Evolutionary conservation across 768 basidiomycete species (phyloP).

Genomic region (Psilocybe azurescens): DNA sequence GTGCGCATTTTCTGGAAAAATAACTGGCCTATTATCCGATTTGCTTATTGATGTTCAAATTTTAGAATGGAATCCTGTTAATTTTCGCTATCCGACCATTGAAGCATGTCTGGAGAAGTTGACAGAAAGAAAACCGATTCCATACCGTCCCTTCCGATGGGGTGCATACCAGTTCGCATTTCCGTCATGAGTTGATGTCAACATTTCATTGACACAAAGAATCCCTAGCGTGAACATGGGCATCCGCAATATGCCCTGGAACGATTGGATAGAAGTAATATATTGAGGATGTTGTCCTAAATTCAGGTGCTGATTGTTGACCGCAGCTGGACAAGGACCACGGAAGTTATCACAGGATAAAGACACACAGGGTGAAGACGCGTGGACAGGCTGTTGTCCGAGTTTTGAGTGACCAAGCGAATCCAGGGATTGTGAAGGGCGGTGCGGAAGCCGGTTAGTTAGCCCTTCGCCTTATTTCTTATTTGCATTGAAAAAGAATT

Average conservation of each 20-base stretch:
- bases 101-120: slow-evolving; percentile 44
- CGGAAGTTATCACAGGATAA: slow-evolving; percentile 58
- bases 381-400: slow-evolving; percentile 53
- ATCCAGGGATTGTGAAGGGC: slow-evolving; percentile 43
- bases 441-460: slow-evolving; percentile 43
- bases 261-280: slow-evolving; percentile 74
- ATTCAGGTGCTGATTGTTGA: not conserved
- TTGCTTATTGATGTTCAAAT: not conserved
- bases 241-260: slow-evolving; percentile 69
- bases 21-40: not conserved
- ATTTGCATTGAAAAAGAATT: not conserved
- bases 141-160: slow-evolving; percentile 70
- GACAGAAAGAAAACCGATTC: slow-evolving; percentile 55
- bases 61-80: slow-evolving; percentile 57
- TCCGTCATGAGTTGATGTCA: not conserved
- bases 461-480: not conserved
- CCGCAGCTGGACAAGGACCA: slow-evolving; percentile 65
- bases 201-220: not conserved
- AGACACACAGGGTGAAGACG: slow-evolving; percentile 56
- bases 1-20: not conserved
- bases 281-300: slow-evolving; percentile 3
- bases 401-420: slow-evolving; percentile 49
- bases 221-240: slow-evolving; percentile 67
- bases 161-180: slow-evolving; percentile 64
- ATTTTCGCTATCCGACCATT: slow-evolving; percentile 57